Conservation (phyloP, 371 early-diverging fungal species). For the Mortierella sp. region DNA sequence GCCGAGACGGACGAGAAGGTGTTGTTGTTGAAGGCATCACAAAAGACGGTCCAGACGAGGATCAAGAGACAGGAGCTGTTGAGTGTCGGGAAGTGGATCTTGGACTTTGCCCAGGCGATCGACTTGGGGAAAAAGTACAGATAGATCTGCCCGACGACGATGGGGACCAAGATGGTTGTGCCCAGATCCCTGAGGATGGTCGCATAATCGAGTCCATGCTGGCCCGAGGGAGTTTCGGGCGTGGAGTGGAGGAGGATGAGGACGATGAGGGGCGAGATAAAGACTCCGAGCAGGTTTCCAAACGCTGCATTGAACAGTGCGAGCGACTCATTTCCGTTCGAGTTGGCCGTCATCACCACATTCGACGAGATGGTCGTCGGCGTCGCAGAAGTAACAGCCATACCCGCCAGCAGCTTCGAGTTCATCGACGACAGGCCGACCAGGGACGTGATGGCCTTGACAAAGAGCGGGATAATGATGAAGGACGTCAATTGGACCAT, state of each 20-base stretch:
- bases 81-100: constrained; percentile 69
- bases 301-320: constrained; percentile 80
- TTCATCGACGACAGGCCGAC: constrained; percentile 66
- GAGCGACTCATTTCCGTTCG: constrained; percentile 77
- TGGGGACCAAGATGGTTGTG: constrained; percentile 73
- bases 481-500: constrained; percentile 74
- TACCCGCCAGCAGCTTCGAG: constrained; percentile 71
- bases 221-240: constrained; percentile 58
- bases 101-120: constrained; percentile 65
- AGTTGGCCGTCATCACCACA: constrained; percentile 84
- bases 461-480: constrained; percentile 74
- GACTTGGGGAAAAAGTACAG: constrained; percentile 68
- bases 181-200: constrained; percentile 72
- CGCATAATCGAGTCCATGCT: constrained; percentile 65
- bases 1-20: constrained; percentile 66
- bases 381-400: constrained; percentile 76
- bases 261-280: constrained; percentile 80
- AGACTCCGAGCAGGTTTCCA: constrained; percentile 81
- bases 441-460: constrained; percentile 70
- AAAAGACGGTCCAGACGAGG: constrained; percentile 83
- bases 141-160: constrained; percentile 76
- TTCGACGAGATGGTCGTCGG: constrained; percentile 87
- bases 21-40: constrained; percentile 75
- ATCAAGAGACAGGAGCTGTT: constrained; percentile 73
- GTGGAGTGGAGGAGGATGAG: constrained; percentile 58